Evolutionary conservation across 116 monocot genomes (phyloP).

Genomic region (Iris pallida): DNA sequence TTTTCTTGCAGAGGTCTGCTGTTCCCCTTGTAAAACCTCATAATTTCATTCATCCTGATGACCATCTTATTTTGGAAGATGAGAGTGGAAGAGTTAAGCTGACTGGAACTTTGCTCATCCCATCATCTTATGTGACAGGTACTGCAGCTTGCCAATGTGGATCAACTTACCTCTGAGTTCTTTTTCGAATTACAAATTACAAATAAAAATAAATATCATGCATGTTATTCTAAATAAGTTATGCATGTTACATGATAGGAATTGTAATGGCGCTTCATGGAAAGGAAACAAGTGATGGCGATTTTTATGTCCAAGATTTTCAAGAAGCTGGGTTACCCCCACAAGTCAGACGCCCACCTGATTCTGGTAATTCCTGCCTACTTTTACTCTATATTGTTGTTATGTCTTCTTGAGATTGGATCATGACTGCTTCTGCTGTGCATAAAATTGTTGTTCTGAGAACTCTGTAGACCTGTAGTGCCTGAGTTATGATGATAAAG

Average conservation of each 20-base stretch:
- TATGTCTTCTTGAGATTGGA: not conserved
- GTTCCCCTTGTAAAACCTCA: conserved; percentile 88
- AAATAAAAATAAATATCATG: not conserved
- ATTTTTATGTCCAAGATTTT: conserved; percentile 81
- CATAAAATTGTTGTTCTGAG: not conserved
- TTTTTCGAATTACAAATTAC: not conserved
- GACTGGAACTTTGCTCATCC: conserved; percentile 48
- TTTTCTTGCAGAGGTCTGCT: conserved; percentile 60
- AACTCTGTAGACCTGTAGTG: not conserved
- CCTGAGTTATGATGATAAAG: no score
- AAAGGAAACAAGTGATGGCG: conserved; percentile 79
- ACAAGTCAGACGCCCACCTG: conserved; percentile 38
- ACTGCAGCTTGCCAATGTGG: not conserved
- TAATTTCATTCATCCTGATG: conserved; percentile 94
- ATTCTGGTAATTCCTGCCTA: conserved; percentile 26
- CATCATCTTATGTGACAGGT: conserved; percentile 84
- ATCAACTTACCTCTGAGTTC: not conserved
- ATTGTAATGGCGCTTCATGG: conserved; percentile 77
- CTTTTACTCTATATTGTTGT: not conserved
- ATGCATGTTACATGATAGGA: conserved; percentile 30
- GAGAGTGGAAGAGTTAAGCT: conserved; percentile 97
- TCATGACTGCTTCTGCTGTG: not conserved
- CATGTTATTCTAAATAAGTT: not conserved
- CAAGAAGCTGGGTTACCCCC: conserved; percentile 75
- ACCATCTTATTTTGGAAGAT: conserved; percentile 94